Percentiles rank a stretch among this genome's conserved stretches.
phyloP scores from a whole-genome alignment of 2,329 filamentous ascomycete genomes.

The Colletotrichum truncatum region DNA sequence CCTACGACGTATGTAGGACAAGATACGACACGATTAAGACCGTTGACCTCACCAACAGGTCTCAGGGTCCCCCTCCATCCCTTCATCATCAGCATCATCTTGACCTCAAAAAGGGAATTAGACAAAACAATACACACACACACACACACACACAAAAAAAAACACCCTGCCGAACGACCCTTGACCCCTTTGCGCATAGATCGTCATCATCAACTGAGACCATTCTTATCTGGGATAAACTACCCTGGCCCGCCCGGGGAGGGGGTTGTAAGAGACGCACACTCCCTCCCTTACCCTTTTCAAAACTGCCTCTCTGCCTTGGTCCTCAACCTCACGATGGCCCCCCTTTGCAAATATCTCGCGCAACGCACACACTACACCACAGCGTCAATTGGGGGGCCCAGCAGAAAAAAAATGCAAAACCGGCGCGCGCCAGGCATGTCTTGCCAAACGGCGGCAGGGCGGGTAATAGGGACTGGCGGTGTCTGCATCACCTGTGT shows the following conservation, averaged over 20 bases:
- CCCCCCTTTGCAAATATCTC: neutral
- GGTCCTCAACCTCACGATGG: neutral
- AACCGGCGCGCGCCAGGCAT: neutral
- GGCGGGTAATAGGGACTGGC: no score
- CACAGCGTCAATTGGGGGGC: neutral
- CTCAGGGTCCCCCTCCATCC: slow-evolving; percentile 2
- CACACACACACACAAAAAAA: no score
- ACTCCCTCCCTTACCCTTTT: slow-evolving; percentile 3
- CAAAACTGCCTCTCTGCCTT: neutral
- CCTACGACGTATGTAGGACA: neutral
- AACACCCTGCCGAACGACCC: neutral
- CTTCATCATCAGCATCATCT: neutral
- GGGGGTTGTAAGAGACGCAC: slow-evolving; percentile 18
- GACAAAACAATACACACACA: neutral
- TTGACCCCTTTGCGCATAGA: neutral
- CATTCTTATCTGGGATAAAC: neutral
- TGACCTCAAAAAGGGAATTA: neutral
- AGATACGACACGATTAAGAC: no score
- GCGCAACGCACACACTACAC: neutral
- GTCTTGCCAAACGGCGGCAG: neutral
- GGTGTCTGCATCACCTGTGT: no score
- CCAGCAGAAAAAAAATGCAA: neutral
- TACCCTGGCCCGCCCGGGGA: neutral
- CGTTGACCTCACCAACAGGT: no score
- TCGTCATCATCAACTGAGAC: neutral